Evolutionary conservation across 2,329 filamentous ascomycete species (phyloP).

Genomic region (Xylaria multiplex): DNA sequence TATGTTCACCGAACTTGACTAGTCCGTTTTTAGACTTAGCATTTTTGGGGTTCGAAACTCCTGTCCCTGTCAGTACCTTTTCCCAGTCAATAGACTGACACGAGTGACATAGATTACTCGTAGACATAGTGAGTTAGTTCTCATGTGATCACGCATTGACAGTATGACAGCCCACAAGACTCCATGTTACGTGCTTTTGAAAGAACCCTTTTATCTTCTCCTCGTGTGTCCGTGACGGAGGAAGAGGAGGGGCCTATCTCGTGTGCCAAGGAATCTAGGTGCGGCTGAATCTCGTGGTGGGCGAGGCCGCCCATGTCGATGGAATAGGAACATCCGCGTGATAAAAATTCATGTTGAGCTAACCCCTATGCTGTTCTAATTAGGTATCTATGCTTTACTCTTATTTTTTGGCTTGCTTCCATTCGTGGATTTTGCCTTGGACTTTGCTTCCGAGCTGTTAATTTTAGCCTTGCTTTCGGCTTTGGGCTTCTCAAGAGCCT

Average conservation of each 20-base stretch:
- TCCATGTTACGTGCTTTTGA: background rate
- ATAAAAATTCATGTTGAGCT: slow-evolving; percentile 15
- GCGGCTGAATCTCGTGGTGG: background rate
- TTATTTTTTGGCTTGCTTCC: slow-evolving; percentile 41
- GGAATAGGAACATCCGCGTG: slow-evolving; percentile 7
- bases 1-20: slow-evolving; percentile 34
- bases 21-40: slow-evolving; percentile 13
- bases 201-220: background rate
- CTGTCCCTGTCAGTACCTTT: slow-evolving; percentile 31
- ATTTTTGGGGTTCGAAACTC: slow-evolving; percentile 26
- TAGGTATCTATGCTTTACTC: slow-evolving; percentile 41
- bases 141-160: background rate
- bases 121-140: slow-evolving; percentile 6
- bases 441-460: slow-evolving; percentile 27
- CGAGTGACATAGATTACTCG: slow-evolving; percentile 29
- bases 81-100: slow-evolving; percentile 35
- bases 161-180: background rate
- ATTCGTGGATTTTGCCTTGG: slow-evolving; percentile 29
- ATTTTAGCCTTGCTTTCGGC: slow-evolving; percentile 29
- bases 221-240: background rate
- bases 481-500: slow-evolving; percentile 58
- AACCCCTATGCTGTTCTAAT: slow-evolving; percentile 20
- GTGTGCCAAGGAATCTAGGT: slow-evolving; percentile 9
- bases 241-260: slow-evolving; percentile 8
- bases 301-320: background rate